Percentiles rank a stretch among this genome's conserved stretches.
Evolutionary conservation across 2,329 filamentous ascomycete genomes (phyloP).

Genomic region (Fusarium sp.): DNA sequence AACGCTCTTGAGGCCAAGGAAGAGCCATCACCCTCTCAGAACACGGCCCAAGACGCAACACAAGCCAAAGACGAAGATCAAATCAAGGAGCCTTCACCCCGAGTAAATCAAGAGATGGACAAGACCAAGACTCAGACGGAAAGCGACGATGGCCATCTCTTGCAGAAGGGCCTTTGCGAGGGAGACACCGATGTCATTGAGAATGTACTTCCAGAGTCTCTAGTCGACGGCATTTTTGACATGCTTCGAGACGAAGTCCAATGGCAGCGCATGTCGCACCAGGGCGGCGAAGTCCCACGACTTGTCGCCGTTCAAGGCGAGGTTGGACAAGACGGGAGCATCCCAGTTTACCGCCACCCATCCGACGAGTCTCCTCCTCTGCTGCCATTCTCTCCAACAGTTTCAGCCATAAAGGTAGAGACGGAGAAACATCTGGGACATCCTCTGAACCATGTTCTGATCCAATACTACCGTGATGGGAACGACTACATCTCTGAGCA

Average conservation of each 20-base stretch:
- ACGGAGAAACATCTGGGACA: constrained; percentile 85
- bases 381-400: constrained; percentile 80
- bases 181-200: constrained; percentile 84
- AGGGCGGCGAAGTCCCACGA: constrained; percentile 91
- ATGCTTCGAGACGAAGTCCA: constrained; percentile 80
- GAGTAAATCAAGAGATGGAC: constrained; percentile 16
- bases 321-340: constrained; percentile 77
- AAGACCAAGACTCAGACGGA: constrained; percentile 16
- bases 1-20: constrained; percentile 10
- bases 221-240: constrained; percentile 76
- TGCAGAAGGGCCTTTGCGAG: constrained; percentile 76
- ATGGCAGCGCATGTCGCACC: constrained; percentile 95
- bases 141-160: constrained; percentile 22
- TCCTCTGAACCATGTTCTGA: constrained; percentile 89
- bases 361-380: constrained; percentile 89
- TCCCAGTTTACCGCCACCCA: constrained; percentile 95
- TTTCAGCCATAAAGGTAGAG: constrained; percentile 76
- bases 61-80: constrained; percentile 5
- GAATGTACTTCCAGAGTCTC: constrained; percentile 74
- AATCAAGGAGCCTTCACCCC: constrained; percentile 9
- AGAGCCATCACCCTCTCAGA: not conserved
- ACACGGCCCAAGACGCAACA: constrained; percentile 6
- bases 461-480: constrained; percentile 92
- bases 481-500: constrained; percentile 96
- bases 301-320: constrained; percentile 91